Evolutionary conservation across 202 grass and related monocot genomes (phyloP), one percentile per base, ranked within the genome.

Genomic region (Setaria viridis): DNA sequence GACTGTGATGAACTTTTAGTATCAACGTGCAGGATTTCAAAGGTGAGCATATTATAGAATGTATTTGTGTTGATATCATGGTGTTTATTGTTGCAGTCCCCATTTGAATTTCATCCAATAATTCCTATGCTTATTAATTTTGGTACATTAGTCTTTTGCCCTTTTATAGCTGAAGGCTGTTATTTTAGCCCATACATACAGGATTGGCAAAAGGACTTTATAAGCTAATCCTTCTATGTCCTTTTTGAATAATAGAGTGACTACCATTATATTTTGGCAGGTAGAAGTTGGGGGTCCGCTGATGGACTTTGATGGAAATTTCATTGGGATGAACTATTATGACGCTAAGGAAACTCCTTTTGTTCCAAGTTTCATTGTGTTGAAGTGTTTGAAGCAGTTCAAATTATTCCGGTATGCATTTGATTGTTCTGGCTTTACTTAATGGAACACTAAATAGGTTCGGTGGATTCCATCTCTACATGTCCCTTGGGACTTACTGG

Each of bases 311-410:
- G 55, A 86, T 29, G 84, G 75, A 72, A 30, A 86, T 51, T 9
- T 86, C 3, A 63, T 86, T 37, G 84, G 84, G 49, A 41, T 86
- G 45, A 86, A 72, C 9, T 86, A 49, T 20, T 79, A 86, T 72
- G 11, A 71, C 75, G 11, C n/a, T 39, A 50, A 62, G 25, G 74
- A 80, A 70, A 86, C 84, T 10, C 84, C 84, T 49, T 79, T 63
- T 11, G 1, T 86, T 69, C 84, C 75, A 15, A 48, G 74, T 62
- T 78, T 70, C 67, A 62, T 86, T 62, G 75, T 79, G 30, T 80
- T 72, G 56, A 71, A 79, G 75, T 85, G 74, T 37, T 60, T 77
- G 53, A 63, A 79, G 29, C 74, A 72, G 15, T 85, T 79, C 9
- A 67, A 71, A 6, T 15, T 62, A 62, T 79, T 70, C 3, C 0